Percentiles rank a stretch among this genome's conserved stretches.
Evolutionary conservation across 768 basidiomycete genomes (phyloP).

Genomic region (Xerocomellus dryophilus): DNA sequence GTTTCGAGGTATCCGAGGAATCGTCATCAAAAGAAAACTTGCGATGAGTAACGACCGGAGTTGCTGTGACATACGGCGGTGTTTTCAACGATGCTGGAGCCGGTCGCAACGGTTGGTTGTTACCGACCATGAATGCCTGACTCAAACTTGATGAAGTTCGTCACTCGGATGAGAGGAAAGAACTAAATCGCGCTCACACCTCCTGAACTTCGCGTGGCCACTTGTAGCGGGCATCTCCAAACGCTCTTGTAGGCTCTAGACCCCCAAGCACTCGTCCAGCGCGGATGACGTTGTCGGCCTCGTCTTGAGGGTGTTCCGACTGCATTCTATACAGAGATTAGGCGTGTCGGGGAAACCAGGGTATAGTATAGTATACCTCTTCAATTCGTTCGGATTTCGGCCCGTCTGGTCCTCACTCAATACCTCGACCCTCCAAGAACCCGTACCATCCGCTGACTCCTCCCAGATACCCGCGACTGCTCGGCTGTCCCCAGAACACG

Average conservation of each 20-base stretch:
- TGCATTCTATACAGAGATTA: constrained; percentile 50
- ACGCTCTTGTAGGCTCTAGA: constrained; percentile 82
- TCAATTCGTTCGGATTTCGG: constrained; percentile 79
- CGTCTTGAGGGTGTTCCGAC: constrained; percentile 78
- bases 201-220: constrained; percentile 75
- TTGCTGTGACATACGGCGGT: constrained; percentile 88
- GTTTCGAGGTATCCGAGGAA: constrained; percentile 20
- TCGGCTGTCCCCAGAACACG: constrained; percentile 89
- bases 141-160: constrained; percentile 42
- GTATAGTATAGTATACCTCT: constrained; percentile 51
- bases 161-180: background rate
- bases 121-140: constrained; percentile 65
- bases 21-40: constrained; percentile 52
- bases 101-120: constrained; percentile 53
- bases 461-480: constrained; percentile 96
- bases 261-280: constrained; percentile 84
- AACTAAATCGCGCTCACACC: constrained; percentile 44
- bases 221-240: constrained; percentile 89
- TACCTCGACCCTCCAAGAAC: constrained; percentile 90
- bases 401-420: constrained; percentile 96
- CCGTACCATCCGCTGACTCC: constrained; percentile 56
- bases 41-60: constrained; percentile 77
- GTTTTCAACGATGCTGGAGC: constrained; percentile 69
- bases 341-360: background rate
- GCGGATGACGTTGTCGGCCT: constrained; percentile 68